phyloP scores from a whole-genome alignment of 345 rosid genomes.

The Pugionium dolabratum region DNA sequence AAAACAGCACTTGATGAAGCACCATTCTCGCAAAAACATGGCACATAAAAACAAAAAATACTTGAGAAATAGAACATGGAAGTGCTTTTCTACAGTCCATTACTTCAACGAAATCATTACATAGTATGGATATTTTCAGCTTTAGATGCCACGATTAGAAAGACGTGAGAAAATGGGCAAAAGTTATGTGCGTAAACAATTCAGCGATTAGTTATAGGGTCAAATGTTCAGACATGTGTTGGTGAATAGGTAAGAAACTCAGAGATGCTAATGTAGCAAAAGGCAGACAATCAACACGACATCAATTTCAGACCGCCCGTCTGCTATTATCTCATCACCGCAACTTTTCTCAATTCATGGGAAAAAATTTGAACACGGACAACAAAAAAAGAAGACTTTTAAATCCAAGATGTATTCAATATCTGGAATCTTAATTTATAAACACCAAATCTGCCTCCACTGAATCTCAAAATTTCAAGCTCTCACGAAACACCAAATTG shows the following conservation, averaged over 20 bases:
- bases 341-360: background rate
- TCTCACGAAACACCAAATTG: background rate
- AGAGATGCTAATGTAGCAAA: slow-evolving; percentile 50
- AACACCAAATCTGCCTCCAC: background rate
- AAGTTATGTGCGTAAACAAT: too few relatives aligned
- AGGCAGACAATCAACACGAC: slow-evolving; percentile 87
- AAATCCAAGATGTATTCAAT: background rate
- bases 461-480: background rate
- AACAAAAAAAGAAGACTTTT: background rate
- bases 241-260: slow-evolving; percentile 36
- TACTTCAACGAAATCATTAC: too few relatives aligned
- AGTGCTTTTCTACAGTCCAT: too few relatives aligned
- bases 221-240: background rate
- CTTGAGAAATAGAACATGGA: too few relatives aligned
- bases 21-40: too few relatives aligned
- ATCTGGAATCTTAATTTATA: background rate
- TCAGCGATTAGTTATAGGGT: background rate
- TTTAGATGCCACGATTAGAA: too few relatives aligned
- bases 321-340: slow-evolving; percentile 72
- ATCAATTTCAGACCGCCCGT: slow-evolving; percentile 95
- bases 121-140: too few relatives aligned
- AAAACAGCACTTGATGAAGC: too few relatives aligned
- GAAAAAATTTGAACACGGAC: accelerated
- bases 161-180: too few relatives aligned
- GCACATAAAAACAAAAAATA: too few relatives aligned